Evolutionary conservation across 495 filamentous ascomycete genomes (phyloP), one percentile per base, ranked within the genome.

Genomic region (Aspergillus mulundensis): DNA sequence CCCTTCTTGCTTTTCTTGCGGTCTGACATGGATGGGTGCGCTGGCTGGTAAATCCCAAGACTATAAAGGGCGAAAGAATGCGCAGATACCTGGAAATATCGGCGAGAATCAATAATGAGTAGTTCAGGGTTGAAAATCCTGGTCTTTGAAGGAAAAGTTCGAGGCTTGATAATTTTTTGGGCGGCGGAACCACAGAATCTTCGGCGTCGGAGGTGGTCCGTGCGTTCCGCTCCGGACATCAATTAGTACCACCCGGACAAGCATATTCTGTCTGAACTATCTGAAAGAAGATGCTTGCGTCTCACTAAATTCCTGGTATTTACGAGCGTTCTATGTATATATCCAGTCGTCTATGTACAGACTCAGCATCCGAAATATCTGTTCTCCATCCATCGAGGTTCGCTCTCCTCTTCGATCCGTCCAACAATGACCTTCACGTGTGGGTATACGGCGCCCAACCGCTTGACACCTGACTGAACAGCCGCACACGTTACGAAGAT

Each of bases 401-500:
- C 86, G 58, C 81, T 78, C 56, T 91, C 88, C 25, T 85, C 80
- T 44, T 88, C 84, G 61, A 96, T 81, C 47, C 85, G 83, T 51
- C 88, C 86, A 32, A 96, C 86, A 46, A 98, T 88, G 24, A 93
- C 87, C 58, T 83, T 84, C 12, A 96, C 81, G 15, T 86, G 85
- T 0, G 94, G 91, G 59, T 91, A 98, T 11, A 95, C 94, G 36
- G 85, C 89, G 38, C 86, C 84, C 57, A 98, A 71, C 49, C 94
- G 77, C 56, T 91, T 89, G 41, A 97, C 64, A 0, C 92, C 94
- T 56, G 83, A 81, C 58, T 82, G 83, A n/a, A 90, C 90, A 1
- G 89, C 91, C 54, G 87, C 83, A 65, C 89, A 93, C 6, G 90
- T 91, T 41, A 94, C 91, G 69, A 95, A 90, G 24, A 95, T 87